Base-by-base conservation (phyloP, 148 eudicot species). In the Cornus kousa region DNA sequence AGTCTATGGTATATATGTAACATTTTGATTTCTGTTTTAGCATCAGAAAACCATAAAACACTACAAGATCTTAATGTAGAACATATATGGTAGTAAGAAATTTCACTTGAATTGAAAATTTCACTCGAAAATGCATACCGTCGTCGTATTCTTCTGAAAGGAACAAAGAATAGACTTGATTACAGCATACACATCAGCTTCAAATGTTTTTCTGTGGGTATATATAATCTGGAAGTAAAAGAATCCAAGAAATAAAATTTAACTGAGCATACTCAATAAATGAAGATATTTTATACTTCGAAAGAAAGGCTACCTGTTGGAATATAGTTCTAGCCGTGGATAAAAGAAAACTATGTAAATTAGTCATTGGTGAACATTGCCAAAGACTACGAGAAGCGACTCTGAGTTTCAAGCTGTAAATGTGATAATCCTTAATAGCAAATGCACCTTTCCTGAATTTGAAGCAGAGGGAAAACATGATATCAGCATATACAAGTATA, bases 141-240 rank as follows among this genome's bases (percentile, higher is more conserved):
- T 84, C n/a, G 70, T 50, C 70, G 57, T 79, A 71, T 77, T 83
- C 46, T 69, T 87, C 78, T 75, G 87, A 71, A 79, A 76, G 78
- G 86, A 84, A 72, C 20, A 22, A 75, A 89, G 80, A 32, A 77
- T 37, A 23, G 89, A 80, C 73, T 81, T 83, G 81, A 96, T 91
- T 72, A 74, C 85, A 46, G 80, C 72, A 78, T 76, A 94, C 13
- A 75, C 83, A 16, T 87, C 88, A 77, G 85, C 87, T 67, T 84
- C 83, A 77, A 96, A 96, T n/a, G 97, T 88, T 78, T 91, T 93
- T 71, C 83, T 86, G 77, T 94, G 97, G 0, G 93, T 89, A 90
- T 23, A 80, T 84, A 96, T 89, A 55, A 91, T 92, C 98, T 93
- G 91, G 72, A 88, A 81, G 77, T 77, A 83, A 48, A 50, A 33